Conservation (phyloP, 768 basidiomycete genomes). For the Chlorophyllum brunneum region DNA sequence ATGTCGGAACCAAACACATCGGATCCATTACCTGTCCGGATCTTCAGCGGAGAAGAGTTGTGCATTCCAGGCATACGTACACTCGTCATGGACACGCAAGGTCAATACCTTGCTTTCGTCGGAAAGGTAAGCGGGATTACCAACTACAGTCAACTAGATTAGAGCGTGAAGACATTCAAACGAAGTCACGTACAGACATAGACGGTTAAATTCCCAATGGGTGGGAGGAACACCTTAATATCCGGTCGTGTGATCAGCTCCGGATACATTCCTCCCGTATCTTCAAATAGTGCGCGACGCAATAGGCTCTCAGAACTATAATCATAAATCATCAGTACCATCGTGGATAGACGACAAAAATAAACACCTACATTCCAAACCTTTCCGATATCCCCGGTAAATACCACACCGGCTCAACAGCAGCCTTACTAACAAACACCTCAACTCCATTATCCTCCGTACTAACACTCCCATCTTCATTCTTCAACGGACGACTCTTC, state of each 20-base stretch:
- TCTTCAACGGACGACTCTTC: constrained; percentile 57
- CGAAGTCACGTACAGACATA: constrained; percentile 68
- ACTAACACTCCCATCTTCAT: constrained; percentile 58
- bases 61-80: constrained; percentile 32
- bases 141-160: constrained; percentile 45
- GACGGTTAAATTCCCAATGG: constrained; percentile 87
- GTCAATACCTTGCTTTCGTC: constrained; percentile 81
- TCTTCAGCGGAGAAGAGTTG: not conserved
- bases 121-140: constrained; percentile 72
- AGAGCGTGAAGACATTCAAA: not conserved
- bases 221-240: constrained; percentile 93
- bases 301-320: constrained; percentile 76
- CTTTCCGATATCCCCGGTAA: constrained; percentile 90
- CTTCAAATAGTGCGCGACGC: constrained; percentile 91
- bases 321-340: not conserved
- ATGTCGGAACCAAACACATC: constrained; percentile 96
- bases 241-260: constrained; percentile 94
- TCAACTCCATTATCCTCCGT: constrained; percentile 69
- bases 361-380: constrained; percentile 75
- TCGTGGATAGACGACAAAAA: not conserved
- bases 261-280: constrained; percentile 94
- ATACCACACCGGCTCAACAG: constrained; percentile 96
- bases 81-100: constrained; percentile 91
- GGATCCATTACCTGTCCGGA: constrained; percentile 74
- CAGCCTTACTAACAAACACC: constrained; percentile 86